Evolutionary conservation across 2,329 filamentous ascomycete species (phyloP).

Genomic region (Dryadomyces quercus-mongolicae): DNA sequence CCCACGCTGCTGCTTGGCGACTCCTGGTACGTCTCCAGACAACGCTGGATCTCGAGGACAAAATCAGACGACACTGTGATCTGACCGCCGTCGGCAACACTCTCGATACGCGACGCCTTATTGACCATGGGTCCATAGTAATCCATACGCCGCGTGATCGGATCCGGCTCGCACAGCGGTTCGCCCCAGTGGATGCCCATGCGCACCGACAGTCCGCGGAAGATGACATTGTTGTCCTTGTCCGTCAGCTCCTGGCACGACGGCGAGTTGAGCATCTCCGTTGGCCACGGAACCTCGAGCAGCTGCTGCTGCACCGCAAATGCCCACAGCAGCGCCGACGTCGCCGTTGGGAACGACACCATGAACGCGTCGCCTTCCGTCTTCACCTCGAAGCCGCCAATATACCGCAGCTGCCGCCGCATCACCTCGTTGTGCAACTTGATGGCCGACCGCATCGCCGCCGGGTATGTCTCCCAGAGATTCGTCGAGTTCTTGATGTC

Average conservation of each 20-base stretch:
- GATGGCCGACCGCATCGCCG: constrained; percentile 92
- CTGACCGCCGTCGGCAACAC: constrained; percentile 90
- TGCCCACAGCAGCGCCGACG: constrained; percentile 87
- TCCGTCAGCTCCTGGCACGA: constrained; percentile 75
- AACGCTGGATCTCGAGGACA: constrained; percentile 88
- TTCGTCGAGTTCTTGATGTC: constrained; percentile 98
- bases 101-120: constrained; percentile 84
- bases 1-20: constrained; percentile 43
- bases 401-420: constrained; percentile 81
- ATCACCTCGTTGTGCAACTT: constrained; percentile 96
- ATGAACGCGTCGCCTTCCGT: constrained; percentile 99
- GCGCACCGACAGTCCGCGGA: constrained; percentile 84
- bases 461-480: constrained; percentile 89
- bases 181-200: constrained; percentile 97
- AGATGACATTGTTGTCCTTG: constrained; percentile 78
- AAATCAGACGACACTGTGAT: constrained; percentile 96
- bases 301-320: constrained; percentile 87
- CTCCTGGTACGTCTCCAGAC: constrained; percentile 83
- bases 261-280: constrained; percentile 78
- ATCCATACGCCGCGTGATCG: constrained; percentile 95
- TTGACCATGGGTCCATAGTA: constrained; percentile 99
- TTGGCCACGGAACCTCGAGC: constrained; percentile 83
- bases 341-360: constrained; percentile 95
- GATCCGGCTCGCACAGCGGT: constrained; percentile 89
- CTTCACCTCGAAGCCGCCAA: constrained; percentile 97